phyloP scores from a whole-genome alignment of 2,329 filamentous ascomycete species.

The Biscogniauxia mediterranea region DNA sequence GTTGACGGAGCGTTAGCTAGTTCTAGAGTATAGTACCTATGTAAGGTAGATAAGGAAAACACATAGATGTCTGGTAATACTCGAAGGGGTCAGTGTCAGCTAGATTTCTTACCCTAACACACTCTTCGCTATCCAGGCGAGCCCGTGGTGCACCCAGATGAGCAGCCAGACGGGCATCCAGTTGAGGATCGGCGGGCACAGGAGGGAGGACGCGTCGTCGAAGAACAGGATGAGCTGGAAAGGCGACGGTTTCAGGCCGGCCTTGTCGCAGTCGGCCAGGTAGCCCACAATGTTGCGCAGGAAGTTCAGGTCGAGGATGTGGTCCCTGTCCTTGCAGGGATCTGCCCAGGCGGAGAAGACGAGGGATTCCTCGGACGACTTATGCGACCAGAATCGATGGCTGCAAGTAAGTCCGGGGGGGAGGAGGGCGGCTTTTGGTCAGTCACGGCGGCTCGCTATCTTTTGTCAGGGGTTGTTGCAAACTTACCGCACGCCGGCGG shows the following conservation, averaged over 20 bases:
- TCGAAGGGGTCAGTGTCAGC: no score
- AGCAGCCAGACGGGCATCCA: conserved; percentile 19
- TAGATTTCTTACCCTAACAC: conserved; percentile 13
- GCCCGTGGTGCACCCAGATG: conserved; percentile 7
- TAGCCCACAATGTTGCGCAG: conserved; percentile 20
- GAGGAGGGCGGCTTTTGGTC: no score
- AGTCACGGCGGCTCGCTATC: no score
- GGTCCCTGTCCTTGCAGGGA: conserved; percentile 12
- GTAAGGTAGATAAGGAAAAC: not conserved
- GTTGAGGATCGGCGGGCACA: conserved; percentile 15
- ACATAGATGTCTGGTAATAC: not conserved
- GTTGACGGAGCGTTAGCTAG: not conserved
- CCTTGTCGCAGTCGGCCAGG: conserved; percentile 12
- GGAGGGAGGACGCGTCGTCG: conserved; percentile 11
- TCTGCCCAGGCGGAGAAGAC: conserved; percentile 18
- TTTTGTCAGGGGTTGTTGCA: no score
- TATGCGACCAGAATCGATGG: conserved; percentile 20
- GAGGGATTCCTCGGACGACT: conserved; percentile 11
- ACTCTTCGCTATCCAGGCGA: conserved; percentile 9
- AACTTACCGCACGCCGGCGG: conserved; percentile 13
- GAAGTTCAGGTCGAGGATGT: conserved; percentile 16
- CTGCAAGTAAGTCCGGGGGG: no score
- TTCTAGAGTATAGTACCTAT: no score
- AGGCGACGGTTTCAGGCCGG: conserved; percentile 9
- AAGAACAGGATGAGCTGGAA: conserved; percentile 18